phyloP scores from a whole-genome alignment of 2,329 filamentous ascomycete genomes.

The Pezizomycotina sp. region DNA sequence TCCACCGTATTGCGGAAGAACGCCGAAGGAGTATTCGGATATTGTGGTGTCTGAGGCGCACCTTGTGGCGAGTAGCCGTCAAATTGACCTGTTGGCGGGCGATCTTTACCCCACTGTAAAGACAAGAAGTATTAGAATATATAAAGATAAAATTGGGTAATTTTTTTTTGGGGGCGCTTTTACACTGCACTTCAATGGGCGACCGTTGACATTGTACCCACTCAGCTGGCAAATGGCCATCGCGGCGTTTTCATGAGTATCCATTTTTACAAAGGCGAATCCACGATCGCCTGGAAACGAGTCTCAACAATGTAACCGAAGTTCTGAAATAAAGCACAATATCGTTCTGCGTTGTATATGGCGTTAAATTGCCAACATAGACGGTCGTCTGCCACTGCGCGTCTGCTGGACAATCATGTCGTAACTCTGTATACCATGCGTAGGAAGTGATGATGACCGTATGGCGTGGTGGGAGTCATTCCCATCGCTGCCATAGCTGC shows the following conservation, averaged over 20 bases:
- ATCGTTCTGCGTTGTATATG: constrained; percentile 92
- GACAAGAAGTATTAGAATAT: constrained; percentile 25
- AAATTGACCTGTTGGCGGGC: constrained; percentile 66
- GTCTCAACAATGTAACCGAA: constrained; percentile 96
- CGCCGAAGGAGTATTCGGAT: constrained; percentile 58
- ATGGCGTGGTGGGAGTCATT: constrained; percentile 92
- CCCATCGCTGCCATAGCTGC: constrained; percentile 95
- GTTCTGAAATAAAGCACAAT: constrained; percentile 98
- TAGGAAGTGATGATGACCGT: constrained; percentile 93
- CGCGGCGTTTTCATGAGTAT: constrained; percentile 90
- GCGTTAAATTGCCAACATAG: constrained; percentile 94
- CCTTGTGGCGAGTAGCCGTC: constrained; percentile 63
- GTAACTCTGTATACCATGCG: constrained; percentile 89
- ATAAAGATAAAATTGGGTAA: too few species aligned
- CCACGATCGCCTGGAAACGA: constrained; percentile 95
- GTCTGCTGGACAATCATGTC: constrained; percentile 94
- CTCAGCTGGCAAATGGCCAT: constrained; percentile 98
- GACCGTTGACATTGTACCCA: constrained; percentile 93
- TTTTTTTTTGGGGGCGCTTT: constrained; percentile 11
- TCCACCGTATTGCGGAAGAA: constrained; percentile 90
- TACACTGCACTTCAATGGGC: constrained; percentile 96
- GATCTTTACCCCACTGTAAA: constrained; percentile 91
- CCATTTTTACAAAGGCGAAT: constrained; percentile 99
- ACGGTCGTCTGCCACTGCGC: constrained; percentile 92
- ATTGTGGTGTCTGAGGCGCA: constrained; percentile 58